Evolutionary conservation across 2,329 filamentous ascomycete genomes (phyloP), one percentile per base, ranked within the genome.

Genomic region (Nannizziopsis barbatae): DNA sequence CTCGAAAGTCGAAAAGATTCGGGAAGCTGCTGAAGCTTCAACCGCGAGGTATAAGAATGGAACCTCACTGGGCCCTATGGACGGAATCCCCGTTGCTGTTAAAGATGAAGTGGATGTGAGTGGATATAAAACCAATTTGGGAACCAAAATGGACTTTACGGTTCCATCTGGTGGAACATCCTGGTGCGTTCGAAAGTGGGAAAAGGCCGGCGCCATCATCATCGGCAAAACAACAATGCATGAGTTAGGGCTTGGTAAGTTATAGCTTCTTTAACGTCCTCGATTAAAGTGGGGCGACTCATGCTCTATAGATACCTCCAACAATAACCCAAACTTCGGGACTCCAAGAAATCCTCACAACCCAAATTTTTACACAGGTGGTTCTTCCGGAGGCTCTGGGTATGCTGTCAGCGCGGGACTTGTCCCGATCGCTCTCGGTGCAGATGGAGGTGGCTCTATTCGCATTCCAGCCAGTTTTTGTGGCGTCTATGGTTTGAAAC

Each of bases 321-420:
- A 88, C 54, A 87, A 87, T 63, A 94, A 94, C 59, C 77, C 80
- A 5, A 74, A 72, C 35, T 81, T 78, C 60, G 86, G 86, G 33
- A 87, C 85, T 0, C 83, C 86, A 0, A 72, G 77, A 14, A 92
- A 93, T 64, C 87, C 85, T 55, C 77, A 85, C 64, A 89, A 90
- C 65, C 71, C 73, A 14, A 64, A 72, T 2, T 92, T 88, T 70
- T 93, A 88, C 62, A 80, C 83, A 3, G 86, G 86, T 42, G 86
- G 86, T 22, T 89, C 84, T 0, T 88, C 86, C 0, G 85, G 84
- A 2, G 86, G 86, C 2, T 83, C 77, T 2, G 84, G 75, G 0
- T 90, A 86, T 46, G 76, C 80, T 10, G 73, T 89, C 20, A 75
- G 75, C 15, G 75, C 78, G 6, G 86, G 86, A 1, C 66, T 92